Conservation (phyloP, 306 rosid genomes). For the Prinsepia uniflora region DNA sequence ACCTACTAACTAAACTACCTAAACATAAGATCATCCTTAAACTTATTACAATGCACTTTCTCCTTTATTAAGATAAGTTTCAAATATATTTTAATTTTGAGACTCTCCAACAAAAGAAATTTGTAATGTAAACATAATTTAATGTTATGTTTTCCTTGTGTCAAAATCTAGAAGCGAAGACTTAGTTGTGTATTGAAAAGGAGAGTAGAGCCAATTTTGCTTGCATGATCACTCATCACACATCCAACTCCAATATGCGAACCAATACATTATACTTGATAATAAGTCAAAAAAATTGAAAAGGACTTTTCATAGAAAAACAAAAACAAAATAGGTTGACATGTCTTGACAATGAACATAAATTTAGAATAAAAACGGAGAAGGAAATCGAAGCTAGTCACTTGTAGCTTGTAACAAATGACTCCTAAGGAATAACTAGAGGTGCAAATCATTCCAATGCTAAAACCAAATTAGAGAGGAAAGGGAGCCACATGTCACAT, state of each 20-base stretch:
- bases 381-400: not conserved
- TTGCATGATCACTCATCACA: not conserved
- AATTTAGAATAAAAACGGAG: not conserved
- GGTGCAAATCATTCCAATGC: not conserved
- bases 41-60: not conserved
- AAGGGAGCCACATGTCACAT: not conserved
- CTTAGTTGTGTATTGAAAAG: not conserved
- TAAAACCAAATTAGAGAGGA: not conserved
- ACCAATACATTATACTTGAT: not conserved
- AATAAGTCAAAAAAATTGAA: not conserved
- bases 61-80: not conserved
- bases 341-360: not conserved
- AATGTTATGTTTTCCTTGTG: not conserved
- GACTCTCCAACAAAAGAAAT: too few relatives aligned
- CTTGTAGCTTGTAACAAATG: not conserved
- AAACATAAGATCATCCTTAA: not conserved
- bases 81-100: not conserved
- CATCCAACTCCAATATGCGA: conserved; percentile 1
- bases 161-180: conserved; percentile 1
- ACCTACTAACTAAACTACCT: not conserved
- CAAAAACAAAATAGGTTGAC: not conserved
- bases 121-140: not conserved
- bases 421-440: not conserved
- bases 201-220: conserved; percentile 9
- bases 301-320: conserved; percentile 4